Evolutionary conservation across 352 stramenopile species (phyloP), one percentile per base, ranked within the genome.

Genomic region (Globisporangium cylindrosporum): DNA sequence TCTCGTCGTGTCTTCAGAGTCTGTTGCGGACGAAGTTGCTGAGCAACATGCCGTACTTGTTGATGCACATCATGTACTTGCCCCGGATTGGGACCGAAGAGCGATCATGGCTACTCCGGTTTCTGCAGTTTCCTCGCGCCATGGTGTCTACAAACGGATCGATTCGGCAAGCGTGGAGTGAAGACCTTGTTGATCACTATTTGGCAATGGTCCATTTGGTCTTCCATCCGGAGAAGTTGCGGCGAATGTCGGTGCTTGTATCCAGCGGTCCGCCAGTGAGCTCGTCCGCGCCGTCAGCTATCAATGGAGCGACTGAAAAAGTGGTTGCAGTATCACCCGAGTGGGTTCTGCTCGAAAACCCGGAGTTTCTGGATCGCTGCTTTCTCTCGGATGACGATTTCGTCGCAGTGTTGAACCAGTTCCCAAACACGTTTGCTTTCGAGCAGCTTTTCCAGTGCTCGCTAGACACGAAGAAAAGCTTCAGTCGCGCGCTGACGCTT

Each of bases 61-160:
- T 96, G 18, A 92, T 94, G 85, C 88, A 96, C 68, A 69, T 89
- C 22, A 89, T 96, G 84, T 94, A 94, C 38, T 73, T 96, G 25
- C 88, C 88, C 34, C 83, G 84, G 1, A 88, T 96, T 38, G 81
- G 81, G 27, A 92, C 79, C 0, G 83, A 93, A 65, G 88, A 94
- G 51, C 76, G 88, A 0, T 91, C 82, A 8, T 96, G 88, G 88
- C 75, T 93, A 61, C 67, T 96, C 22, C 70, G 83, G 5, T 94
- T 94, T 51, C 49, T 96, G 20, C 88, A 96, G 72, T 94, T 96
- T 38, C 88, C 88, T 2, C 79, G 82, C 46, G 81, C 80, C 8
- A 80, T 94, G 56, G 74, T 94, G 0, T 70, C 73, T 0, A 79
- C 72, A 9, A 78, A 81, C 58, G 87, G 87, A 14, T 81, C 82